phyloP scores from a whole-genome alignment of 441 rosid genomes.

The Brassica hybrid region DNA sequence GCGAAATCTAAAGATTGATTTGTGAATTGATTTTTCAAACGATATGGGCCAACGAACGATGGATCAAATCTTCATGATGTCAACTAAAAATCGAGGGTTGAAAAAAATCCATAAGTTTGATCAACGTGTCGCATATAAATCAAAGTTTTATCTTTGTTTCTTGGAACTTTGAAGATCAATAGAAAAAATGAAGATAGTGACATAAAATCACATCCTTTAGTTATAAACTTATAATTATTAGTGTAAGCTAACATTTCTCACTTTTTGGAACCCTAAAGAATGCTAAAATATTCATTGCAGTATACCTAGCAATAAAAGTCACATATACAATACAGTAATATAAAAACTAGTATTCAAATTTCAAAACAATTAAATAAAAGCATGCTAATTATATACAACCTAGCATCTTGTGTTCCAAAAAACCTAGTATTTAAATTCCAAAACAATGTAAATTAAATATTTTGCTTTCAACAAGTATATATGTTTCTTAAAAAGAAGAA shows the following conservation, averaged over 20 bases:
- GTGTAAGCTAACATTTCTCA: neutral
- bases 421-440: neutral
- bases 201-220: slow-evolving; percentile 7
- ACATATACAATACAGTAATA: neutral
- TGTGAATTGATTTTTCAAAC: slow-evolving; percentile 39
- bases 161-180: slow-evolving; percentile 25
- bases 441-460: neutral
- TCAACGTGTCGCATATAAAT: slow-evolving; percentile 33
- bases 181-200: slow-evolving; percentile 14
- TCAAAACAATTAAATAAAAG: neutral
- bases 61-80: slow-evolving; percentile 48
- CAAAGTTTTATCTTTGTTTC: neutral
- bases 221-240: neutral
- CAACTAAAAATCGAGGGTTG: slow-evolving; percentile 33
- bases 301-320: too few relatives aligned
- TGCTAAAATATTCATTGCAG: neutral
- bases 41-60: slow-evolving; percentile 35
- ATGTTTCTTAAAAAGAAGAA: neutral
- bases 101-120: slow-evolving; percentile 28
- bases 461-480: neutral
- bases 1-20: slow-evolving; percentile 26
- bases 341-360: neutral
- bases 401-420: neutral
- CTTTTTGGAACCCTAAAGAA: neutral
- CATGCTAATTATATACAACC: neutral